phyloP scores from a whole-genome alignment of 495 filamentous ascomycete genomes.

The Aspergillus incahuasiensis region DNA sequence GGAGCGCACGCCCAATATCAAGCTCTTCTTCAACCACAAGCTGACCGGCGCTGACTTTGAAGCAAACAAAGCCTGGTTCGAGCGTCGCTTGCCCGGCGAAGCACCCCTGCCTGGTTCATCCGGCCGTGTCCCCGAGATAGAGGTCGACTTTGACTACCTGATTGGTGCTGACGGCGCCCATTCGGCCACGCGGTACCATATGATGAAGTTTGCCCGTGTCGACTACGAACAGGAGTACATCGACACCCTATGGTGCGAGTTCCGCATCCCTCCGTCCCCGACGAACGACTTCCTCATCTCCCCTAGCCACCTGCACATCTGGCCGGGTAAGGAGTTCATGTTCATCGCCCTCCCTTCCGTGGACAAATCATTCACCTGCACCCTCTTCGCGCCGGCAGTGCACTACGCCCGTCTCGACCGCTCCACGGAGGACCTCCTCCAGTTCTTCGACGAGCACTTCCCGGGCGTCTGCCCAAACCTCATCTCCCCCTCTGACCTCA shows the following conservation, averaged over 20 bases:
- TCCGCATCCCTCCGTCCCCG: conserved; percentile 64
- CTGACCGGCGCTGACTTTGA: conserved; percentile 82
- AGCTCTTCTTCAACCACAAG: conserved; percentile 86
- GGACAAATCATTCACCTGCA: conserved; percentile 92
- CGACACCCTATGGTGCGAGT: conserved; percentile 96
- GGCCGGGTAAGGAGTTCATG: conserved; percentile 90
- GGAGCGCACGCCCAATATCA: conserved; percentile 78
- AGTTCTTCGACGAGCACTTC: conserved; percentile 76
- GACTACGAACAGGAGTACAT: conserved; percentile 94
- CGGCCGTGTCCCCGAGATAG: conserved; percentile 52
- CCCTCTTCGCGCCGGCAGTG: conserved; percentile 72
- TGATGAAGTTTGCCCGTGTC: conserved; percentile 90
- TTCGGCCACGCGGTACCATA: conserved; percentile 78
- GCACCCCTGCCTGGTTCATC: conserved; percentile 28
- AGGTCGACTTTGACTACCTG: conserved; percentile 82
- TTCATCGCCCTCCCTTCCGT: conserved; percentile 93
- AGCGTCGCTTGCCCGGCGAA: conserved; percentile 42
- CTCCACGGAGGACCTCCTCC: conserved; percentile 50
- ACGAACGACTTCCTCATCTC: conserved; percentile 67
- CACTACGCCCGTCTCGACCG: conserved; percentile 51
- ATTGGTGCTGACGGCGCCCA: conserved; percentile 97
- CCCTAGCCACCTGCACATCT: conserved; percentile 94
- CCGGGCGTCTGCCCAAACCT: conserved; percentile 80
- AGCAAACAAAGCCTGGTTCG: conserved; percentile 80
- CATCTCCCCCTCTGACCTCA: conserved; percentile 63